Conservation (phyloP, 2,329 filamentous ascomycete species). For the Aspergillus quadricinctus region DNA sequence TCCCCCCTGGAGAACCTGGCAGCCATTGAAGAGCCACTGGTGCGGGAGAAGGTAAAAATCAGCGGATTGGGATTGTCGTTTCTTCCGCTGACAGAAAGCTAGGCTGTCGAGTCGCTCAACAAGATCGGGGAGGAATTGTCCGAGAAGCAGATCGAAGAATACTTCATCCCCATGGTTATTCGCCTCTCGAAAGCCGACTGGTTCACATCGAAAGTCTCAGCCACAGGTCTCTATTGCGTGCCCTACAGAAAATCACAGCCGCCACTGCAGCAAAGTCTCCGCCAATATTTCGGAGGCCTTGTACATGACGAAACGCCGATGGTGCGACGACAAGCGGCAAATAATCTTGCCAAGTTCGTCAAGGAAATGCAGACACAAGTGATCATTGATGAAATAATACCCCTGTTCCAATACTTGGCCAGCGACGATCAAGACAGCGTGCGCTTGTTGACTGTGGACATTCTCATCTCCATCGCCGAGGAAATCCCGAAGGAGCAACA, state of each 20-base stretch:
- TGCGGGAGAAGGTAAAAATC: constrained; percentile 82
- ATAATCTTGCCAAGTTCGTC: constrained; percentile 94
- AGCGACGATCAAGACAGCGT: constrained; percentile 98
- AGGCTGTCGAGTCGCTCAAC: constrained; percentile 99
- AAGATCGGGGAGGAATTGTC: constrained; percentile 96
- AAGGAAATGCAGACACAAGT: constrained; percentile 91
- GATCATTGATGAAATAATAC: constrained; percentile 98
- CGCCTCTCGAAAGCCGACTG: constrained; percentile 98
- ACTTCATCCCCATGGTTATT: constrained; percentile 92
- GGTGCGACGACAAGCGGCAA: constrained; percentile 95
- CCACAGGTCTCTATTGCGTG: constrained; percentile 87
- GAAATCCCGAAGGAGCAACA: constrained; percentile 98
- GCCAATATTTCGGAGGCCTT: constrained; percentile 85
- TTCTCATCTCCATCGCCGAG: constrained; percentile 93
- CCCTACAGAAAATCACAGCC: constrained; percentile 89
- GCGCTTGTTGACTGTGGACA: constrained; percentile 88
- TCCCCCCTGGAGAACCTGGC: constrained; percentile 97
- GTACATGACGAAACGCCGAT: constrained; percentile 99
- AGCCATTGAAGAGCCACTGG: constrained; percentile 95
- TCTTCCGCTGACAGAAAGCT: constrained; percentile 7
- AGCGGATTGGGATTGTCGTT: not conserved
- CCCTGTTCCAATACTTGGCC: constrained; percentile 93
- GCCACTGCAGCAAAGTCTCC: constrained; percentile 82
- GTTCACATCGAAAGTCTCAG: constrained; percentile 99
- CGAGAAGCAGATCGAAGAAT: constrained; percentile 88